Percentiles rank a stretch among this genome's conserved stretches.
These are phyloP conservation scores for Eucalyptus regnans DNA, from an alignment of 345 rosid species.

Conservation along the genomic window DNA sequence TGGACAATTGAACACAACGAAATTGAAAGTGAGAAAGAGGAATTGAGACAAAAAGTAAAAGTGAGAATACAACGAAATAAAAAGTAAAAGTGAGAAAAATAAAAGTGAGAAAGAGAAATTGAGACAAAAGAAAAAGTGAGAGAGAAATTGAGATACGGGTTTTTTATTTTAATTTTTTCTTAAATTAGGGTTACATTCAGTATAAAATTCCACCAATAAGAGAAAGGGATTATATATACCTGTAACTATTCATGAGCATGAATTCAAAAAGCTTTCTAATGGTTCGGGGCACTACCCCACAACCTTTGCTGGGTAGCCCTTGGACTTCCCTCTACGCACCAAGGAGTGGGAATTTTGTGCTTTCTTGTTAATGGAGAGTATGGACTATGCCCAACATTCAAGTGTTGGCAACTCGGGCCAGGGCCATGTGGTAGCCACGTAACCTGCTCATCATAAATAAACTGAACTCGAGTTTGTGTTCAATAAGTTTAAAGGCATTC, in stretches of 20 bases:
- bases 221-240: background rate
- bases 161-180: background rate
- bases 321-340: background rate
- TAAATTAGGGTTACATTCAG: no score
- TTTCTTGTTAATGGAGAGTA: accelerated
- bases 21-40: no score
- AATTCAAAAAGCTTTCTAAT: no score
- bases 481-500: background rate
- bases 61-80: no score
- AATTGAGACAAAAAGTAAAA: no score
- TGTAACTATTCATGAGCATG: no score
- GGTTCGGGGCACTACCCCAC: background rate
- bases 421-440: accelerated
- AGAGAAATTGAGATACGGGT: background rate
- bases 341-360: background rate
- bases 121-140: no score
- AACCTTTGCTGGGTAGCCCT: accelerated
- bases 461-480: background rate
- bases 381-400: background rate
- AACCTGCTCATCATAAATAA: background rate
- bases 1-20: no score
- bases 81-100: no score
- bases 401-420: background rate
- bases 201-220: no score
- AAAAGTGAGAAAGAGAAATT: no score